Percentiles rank a stretch among this genome's conserved stretches.
These are phyloP conservation scores for Emmonsiellopsis sp. DNA, from an alignment of 2,329 filamentous ascomycete genomes.

Conservation along the genomic window DNA sequence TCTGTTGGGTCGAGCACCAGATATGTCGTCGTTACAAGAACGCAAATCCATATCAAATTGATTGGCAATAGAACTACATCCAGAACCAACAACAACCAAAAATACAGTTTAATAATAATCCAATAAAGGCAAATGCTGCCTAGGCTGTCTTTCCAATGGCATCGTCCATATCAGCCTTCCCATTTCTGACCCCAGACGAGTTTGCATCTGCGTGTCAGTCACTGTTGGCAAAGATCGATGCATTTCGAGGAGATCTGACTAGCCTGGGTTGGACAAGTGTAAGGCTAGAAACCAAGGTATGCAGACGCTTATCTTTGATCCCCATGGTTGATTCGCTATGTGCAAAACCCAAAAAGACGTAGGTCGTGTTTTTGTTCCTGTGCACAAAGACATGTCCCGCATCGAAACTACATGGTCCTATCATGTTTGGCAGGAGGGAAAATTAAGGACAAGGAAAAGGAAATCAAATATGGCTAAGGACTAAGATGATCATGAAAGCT, in stretches of 20 bases:
- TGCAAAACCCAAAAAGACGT: neutral
- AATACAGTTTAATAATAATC: neutral
- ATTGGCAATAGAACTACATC: neutral
- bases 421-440: neutral
- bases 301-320: neutral
- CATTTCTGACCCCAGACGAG: conserved; percentile 5
- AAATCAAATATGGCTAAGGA: neutral
- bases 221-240: neutral
- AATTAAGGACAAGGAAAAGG: neutral
- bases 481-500: neutral
- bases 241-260: neutral
- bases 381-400: neutral
- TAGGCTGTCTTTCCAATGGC: neutral
- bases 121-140: neutral
- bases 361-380: neutral
- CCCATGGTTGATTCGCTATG: neutral
- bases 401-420: neutral
- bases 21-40: too few species aligned
- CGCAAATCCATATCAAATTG: too few species aligned
- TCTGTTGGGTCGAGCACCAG: too few species aligned
- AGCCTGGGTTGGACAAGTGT: conserved; percentile 2
- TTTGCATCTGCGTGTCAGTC: conserved; percentile 4
- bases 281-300: conserved; percentile 1
- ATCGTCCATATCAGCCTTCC: neutral
- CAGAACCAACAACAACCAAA: neutral